Conservation (phyloP, 2,329 filamentous ascomycete species). For the Aspergillus hiratsukae region DNA sequence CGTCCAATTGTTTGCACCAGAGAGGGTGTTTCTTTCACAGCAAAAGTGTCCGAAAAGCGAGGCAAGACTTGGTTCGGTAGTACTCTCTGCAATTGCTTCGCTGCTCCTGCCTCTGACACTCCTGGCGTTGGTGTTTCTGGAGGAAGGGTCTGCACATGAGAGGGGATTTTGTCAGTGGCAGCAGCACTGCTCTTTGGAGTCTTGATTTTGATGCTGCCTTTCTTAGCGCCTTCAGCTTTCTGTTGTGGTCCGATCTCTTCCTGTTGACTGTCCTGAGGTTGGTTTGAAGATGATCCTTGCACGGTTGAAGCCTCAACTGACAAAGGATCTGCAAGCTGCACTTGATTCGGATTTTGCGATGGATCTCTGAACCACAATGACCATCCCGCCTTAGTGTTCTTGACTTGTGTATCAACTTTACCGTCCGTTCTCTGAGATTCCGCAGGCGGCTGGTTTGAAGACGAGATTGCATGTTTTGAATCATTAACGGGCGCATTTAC, state of each 20-base stretch:
- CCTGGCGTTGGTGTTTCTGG: conserved; percentile 15
- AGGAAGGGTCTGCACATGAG: conserved; percentile 14
- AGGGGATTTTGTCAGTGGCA: conserved; percentile 18
- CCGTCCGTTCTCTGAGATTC: conserved; percentile 15
- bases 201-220: conserved; percentile 29
- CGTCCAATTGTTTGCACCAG: conserved; percentile 56
- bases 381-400: conserved; percentile 31
- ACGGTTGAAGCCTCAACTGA: conserved; percentile 20
- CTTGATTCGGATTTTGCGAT: conserved; percentile 22
- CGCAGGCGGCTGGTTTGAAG: conserved; percentile 11
- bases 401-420: conserved; percentile 17
- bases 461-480: conserved; percentile 7
- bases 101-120: conserved; percentile 31
- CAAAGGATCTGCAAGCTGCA: conserved; percentile 22
- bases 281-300: conserved; percentile 16
- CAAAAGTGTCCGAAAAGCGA: conserved; percentile 44
- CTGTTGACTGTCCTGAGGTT: conserved; percentile 10
- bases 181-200: conserved; percentile 18
- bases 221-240: conserved; percentile 24
- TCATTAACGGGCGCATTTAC: conserved; percentile 5
- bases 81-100: conserved; percentile 32
- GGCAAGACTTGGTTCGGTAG: conserved; percentile 48
- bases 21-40: conserved; percentile 50
- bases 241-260: conserved; percentile 18
- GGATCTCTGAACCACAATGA: conserved; percentile 39